Conservation (phyloP, 2,329 filamentous ascomycete genomes). For the Pseudofabraea citricarpa region DNA sequence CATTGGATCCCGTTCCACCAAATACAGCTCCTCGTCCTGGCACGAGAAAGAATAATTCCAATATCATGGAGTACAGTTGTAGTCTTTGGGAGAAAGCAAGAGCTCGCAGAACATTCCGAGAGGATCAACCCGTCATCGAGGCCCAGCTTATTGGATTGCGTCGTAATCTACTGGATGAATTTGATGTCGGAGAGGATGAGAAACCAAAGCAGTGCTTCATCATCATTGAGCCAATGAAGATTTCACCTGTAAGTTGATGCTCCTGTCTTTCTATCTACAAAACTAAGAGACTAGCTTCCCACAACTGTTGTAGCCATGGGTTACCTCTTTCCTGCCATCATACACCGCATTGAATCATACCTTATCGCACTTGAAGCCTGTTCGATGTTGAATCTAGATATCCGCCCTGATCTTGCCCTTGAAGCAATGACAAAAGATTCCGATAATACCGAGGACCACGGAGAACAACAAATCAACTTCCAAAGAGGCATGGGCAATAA, state of each 20-base stretch:
- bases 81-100: constrained; percentile 66
- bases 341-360: constrained; percentile 76
- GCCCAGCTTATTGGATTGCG: constrained; percentile 70
- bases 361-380: constrained; percentile 78
- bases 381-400: constrained; percentile 54
- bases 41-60: constrained; percentile 39
- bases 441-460: constrained; percentile 73
- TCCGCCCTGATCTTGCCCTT: constrained; percentile 67
- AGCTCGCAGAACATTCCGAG: constrained; percentile 46
- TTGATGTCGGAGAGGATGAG: constrained; percentile 43
- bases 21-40: constrained; percentile 42
- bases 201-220: constrained; percentile 54
- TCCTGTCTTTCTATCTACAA: background rate
- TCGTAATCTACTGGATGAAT: constrained; percentile 78
- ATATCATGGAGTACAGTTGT: constrained; percentile 79
- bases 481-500: constrained; percentile 87
- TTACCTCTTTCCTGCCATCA: constrained; percentile 75
- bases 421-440: constrained; percentile 93
- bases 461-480: constrained; percentile 63
- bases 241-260: constrained; percentile 63
- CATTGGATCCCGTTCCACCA: constrained; percentile 61
- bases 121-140: constrained; percentile 75
- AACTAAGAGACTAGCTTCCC: constrained; percentile 49
- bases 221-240: constrained; percentile 68
- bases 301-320: constrained; percentile 65